phyloP scores from a whole-genome alignment of 306 rosid species.

The Rosa chinensis region DNA sequence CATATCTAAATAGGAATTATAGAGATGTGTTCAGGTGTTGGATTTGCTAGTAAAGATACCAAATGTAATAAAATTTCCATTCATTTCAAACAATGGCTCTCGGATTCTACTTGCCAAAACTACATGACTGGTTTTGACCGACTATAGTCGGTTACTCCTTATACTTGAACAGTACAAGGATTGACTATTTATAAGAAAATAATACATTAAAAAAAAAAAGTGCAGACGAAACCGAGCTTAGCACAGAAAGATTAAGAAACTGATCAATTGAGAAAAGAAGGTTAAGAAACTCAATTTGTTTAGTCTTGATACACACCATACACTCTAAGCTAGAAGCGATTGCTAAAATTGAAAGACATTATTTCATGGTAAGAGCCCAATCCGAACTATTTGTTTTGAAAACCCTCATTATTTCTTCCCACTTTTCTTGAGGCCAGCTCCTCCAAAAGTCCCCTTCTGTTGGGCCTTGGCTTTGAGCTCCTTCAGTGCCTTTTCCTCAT shows the following conservation, averaged over 20 bases:
- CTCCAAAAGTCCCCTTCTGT: constrained; percentile 78
- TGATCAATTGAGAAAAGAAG: neutral
- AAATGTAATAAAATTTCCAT: constrained; percentile 22
- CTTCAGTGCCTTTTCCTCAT: constrained; percentile 88
- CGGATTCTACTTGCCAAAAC: neutral
- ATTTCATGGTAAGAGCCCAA: neutral
- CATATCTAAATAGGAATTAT: constrained; percentile 46
- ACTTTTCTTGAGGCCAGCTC: constrained; percentile 87
- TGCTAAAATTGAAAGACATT: constrained; percentile 27
- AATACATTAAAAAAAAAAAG: neutral
- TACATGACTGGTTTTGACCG: neutral
- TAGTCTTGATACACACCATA: constrained; percentile 17
- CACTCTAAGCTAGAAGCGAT: constrained; percentile 15
- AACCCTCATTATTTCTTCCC: constrained; percentile 64
- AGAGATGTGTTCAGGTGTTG: constrained; percentile 31
- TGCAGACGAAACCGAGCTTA: neutral
- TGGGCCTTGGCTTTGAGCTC: constrained; percentile 78
- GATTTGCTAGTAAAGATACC: constrained; percentile 10
- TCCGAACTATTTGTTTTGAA: neutral
- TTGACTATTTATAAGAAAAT: neutral
- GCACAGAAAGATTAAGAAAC: neutral
- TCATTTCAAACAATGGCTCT: neutral
- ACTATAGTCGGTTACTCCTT: no score
- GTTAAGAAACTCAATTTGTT: constrained; percentile 2
- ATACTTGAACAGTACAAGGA: neutral